Base-by-base conservation (phyloP, 768 basidiomycete species). In the Boletus reticuloceps region DNA sequence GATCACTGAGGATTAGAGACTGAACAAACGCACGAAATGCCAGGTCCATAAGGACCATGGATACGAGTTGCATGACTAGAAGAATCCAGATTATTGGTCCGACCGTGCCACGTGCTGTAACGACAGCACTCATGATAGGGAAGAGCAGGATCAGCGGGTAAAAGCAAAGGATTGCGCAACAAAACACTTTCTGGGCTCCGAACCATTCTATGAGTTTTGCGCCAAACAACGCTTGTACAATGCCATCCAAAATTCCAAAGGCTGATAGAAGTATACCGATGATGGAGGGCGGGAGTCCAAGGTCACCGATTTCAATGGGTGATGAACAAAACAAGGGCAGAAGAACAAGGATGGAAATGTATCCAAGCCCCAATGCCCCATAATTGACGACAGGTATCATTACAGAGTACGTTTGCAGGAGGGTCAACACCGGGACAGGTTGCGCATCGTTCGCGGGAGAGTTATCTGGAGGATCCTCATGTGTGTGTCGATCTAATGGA, bases 251-350 rank as follows among this genome's bases (percentile, higher is more conserved):
- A 29, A 42, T 42, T 20, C 39, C 39, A 17, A 20, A 32, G 32
- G 17, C 5, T 22, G 70, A 75, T 6, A 77, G 61, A 46, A 63
- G 66, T 29, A 62, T 63, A 2, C 81, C 81, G 25, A 82, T 82
- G 13, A 53, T 54, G 13, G 69, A 62, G 3, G 80, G 77, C 1
- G 68, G 34, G 8, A 81, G 64, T 14, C 72, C 75, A 27, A 79
- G 65, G 3, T 79, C 79, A 14, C 79, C 79, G 6, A 75, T 64
- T 22, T 65, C 65, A 25, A 75, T 62, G 0, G 82, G 76, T 6
- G 76, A 74, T 29, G 77, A 68, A 48, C 74, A 73, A 62, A 82
- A 76, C 37, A 82, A 65, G 1, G 83, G 81, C 0, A 72, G 34
- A 14, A 84, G 68, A 16, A 73, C 74, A 19, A 62, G 48, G 48